Evolutionary conservation across 345 rosid genomes (phyloP), one percentile per base, ranked within the genome.

Genomic region (Angophora floribunda): DNA sequence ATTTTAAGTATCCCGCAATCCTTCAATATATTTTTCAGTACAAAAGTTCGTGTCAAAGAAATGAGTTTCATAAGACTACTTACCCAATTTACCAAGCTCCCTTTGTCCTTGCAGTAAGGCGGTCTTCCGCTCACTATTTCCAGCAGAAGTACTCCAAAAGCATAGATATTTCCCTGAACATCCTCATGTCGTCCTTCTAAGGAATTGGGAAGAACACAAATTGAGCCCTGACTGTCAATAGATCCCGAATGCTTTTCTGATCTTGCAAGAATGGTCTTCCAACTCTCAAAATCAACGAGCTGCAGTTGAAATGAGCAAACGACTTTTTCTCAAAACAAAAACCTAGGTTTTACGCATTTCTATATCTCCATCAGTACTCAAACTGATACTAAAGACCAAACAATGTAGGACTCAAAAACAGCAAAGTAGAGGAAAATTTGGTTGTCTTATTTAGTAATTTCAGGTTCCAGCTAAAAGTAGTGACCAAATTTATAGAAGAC

Each of bases 261-360:
- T 92, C 99, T 96, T 14, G 93, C 94, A 89, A 96, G 97, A 89
- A 98, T 96, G 41, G 95, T 92, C 93, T 97, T 98, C 99, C 99
- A 98, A 90, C 99, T 95, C 85, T 96, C 99, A 85, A 98, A 98
- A 93, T 98, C 99, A 47, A 98, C 97, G 92, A 98, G 92, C 99
- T 98, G 94, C 92, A 91, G 51, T 75, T 86, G 49, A 75, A 75
- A 36, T 75, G 13, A 75, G 49, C 28, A 75, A 41, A 75, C 49
- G 41, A 41, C 49, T 75, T 75, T 75, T 75, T 75, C 49, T 75
- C 84, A 75, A 75, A 41, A 75, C 49, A 10, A 21, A 75, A 41
- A 49, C 84, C 26, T 36, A 19, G 49, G 49, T 75, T 75, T 75
- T 75, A 49, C 28, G 12, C 28, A 75, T 75, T 41, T 19, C 84